Evolutionary conservation across 768 basidiomycete genomes (phyloP).

Genomic region (Plicaturopsis crispa): DNA sequence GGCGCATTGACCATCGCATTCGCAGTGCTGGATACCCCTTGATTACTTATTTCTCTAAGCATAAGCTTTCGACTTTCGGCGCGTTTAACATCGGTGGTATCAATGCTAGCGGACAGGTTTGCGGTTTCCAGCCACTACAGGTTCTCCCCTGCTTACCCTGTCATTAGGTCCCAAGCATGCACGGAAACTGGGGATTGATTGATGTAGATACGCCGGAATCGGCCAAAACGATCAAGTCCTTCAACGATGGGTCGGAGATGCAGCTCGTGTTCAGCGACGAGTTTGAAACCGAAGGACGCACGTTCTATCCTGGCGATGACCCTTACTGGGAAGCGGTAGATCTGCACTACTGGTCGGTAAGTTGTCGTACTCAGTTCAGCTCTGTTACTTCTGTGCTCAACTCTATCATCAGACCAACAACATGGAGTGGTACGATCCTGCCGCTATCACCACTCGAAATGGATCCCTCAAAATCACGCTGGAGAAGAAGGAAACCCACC

Average conservation of each 20-base stretch:
- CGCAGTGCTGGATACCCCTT: conserved; percentile 57
- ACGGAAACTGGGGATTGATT: conserved; percentile 65
- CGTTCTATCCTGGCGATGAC: conserved; percentile 85
- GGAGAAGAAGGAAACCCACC: conserved; percentile 56
- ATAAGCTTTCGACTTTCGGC: conserved; percentile 37
- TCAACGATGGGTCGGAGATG: conserved; percentile 42
- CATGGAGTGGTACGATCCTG: conserved; percentile 88
- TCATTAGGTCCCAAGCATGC: conserved; percentile 52
- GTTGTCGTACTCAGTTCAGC: conserved; percentile 3
- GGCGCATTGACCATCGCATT: neutral
- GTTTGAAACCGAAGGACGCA: conserved; percentile 72
- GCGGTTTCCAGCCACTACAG: too few species aligned
- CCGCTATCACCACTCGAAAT: conserved; percentile 60
- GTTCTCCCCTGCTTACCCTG: too few species aligned
- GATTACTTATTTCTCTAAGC: conserved; percentile 46
- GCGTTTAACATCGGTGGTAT: conserved; percentile 74
- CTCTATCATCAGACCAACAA: conserved; percentile 50
- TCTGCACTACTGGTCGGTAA: conserved; percentile 70
- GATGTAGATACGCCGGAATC: conserved; percentile 67
- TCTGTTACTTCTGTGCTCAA: conserved; percentile 2
- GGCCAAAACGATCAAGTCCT: conserved; percentile 46
- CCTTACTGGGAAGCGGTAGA: conserved; percentile 85
- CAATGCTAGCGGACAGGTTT: conserved; percentile 66
- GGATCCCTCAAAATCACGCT: conserved; percentile 77
- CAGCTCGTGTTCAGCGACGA: conserved; percentile 86